Conservation (phyloP, 306 rosid genomes). For the Citrullus colocynthis region DNA sequence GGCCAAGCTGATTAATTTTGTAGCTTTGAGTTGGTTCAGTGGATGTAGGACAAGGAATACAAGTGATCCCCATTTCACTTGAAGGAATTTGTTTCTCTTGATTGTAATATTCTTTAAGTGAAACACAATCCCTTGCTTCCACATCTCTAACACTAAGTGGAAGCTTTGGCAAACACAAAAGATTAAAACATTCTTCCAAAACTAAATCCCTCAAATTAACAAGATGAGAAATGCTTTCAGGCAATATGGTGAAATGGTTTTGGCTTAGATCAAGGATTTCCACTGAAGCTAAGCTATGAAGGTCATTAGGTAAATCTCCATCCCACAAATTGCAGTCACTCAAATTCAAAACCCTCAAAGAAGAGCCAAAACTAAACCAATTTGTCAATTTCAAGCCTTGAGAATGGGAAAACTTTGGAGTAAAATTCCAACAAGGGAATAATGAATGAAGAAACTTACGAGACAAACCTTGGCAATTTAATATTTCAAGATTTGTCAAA, state of each 20-base stretch:
- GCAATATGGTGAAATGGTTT: neutral
- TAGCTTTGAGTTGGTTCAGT: neutral
- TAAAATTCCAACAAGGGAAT: neutral
- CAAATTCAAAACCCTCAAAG: neutral
- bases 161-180: neutral
- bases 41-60: neutral
- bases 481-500: neutral
- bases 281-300: neutral
- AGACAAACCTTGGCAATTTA: neutral
- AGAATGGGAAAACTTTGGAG: neutral
- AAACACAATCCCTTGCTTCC: conserved; percentile 8
- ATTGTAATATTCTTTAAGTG: neutral
- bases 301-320: neutral
- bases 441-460: neutral
- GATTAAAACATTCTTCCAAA: conserved; percentile 2
- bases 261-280: neutral
- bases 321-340: conserved; percentile 2
- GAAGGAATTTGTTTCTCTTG: neutral
- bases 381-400: conserved; percentile 3
- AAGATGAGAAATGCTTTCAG: conserved; percentile 12
- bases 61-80: neutral
- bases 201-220: conserved; percentile 2
- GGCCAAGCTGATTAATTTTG: neutral
- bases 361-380: neutral
- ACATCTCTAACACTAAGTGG: conserved; percentile 1